Conservation (phyloP, 2,329 filamentous ascomycete species). For the Xylogone sp. region DNA sequence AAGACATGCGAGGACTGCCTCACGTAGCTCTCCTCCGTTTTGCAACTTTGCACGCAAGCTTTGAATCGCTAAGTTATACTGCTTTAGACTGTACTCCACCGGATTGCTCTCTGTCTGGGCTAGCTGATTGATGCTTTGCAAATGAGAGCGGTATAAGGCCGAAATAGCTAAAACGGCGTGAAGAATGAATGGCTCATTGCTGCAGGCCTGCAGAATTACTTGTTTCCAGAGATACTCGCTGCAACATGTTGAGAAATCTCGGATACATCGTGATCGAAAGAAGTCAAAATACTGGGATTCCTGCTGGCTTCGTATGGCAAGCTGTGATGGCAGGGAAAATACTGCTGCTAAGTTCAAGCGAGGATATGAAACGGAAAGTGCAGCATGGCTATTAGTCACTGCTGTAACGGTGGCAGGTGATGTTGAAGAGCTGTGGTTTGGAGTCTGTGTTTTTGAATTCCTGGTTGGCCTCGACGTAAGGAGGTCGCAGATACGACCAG, state of each 20-base stretch:
- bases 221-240: constrained; percentile 1
- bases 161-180: constrained; percentile 6
- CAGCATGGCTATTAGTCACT: no score
- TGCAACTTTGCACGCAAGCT: not conserved
- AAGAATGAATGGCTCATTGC: constrained; percentile 2
- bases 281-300: constrained; percentile 4
- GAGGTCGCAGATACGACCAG: constrained; percentile 7
- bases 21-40: constrained; percentile 3
- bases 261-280: constrained; percentile 2
- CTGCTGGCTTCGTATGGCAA: not conserved
- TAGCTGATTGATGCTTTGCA: constrained; percentile 28
- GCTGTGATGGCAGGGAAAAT: not conserved
- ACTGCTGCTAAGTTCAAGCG: not conserved
- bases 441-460: not conserved
- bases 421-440: not conserved
- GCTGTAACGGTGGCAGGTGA: not conserved
- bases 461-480: not conserved
- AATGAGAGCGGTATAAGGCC: constrained; percentile 14
- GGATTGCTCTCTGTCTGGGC: constrained; percentile 23
- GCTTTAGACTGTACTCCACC: constrained; percentile 23
- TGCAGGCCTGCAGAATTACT: constrained; percentile 4
- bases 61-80: constrained; percentile 21
- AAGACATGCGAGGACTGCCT: constrained; percentile 7
- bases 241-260: constrained; percentile 6
- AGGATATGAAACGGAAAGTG: not conserved